Evolutionary conservation across 2,329 filamentous ascomycete species (phyloP), one percentile per base, ranked within the genome.

Genomic region (Cryphonectria carpinicola): DNA sequence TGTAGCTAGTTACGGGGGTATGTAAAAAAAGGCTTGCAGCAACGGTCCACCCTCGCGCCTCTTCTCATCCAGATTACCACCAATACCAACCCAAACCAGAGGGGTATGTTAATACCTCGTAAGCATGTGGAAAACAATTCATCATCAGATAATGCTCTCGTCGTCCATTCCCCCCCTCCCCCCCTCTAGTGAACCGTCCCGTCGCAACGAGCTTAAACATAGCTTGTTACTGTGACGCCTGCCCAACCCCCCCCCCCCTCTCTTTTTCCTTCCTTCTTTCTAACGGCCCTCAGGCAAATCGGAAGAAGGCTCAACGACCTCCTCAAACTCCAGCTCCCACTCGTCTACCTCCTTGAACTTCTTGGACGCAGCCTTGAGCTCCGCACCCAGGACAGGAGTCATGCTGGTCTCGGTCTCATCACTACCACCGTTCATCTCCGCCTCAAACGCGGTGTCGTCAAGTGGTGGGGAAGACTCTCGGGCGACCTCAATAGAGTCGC

Each of bases 261-360:
- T 10, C 10, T 39, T 39, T 4, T 4, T 10, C 10, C 13, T 13
- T 1, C 17, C 19, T 49, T 22, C 43, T 3, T 13, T n/a, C 64
- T 56, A 71, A 25, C 71, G 71, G 13, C 71, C 71, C 63, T 72
- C 71, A 74, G 84, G 83, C 52, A 80, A 79, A 1, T 87, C 87
- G 28, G 87, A 89, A 70, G 85, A 86, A 72, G 84, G 84, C 78
- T 87, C 84, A 32, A 84, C 85, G 65, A 89, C 84, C 74, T 90
- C 88, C 81, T 92, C 90, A 79, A 88, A 92, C 66, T 89, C 88
- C 72, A 92, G 80, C 80, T 90, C 84, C 89, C 89, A 92, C 79
- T 85, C 83, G 78, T 92, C 90, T 56, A 92, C 90, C 79, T 92
- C 90, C 78, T 87, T 84, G 75, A 92, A 92, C 79, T 92, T 92